phyloP scores from a whole-genome alignment of 140 eudicot genomes.

The Ambrosia hybrid region DNA sequence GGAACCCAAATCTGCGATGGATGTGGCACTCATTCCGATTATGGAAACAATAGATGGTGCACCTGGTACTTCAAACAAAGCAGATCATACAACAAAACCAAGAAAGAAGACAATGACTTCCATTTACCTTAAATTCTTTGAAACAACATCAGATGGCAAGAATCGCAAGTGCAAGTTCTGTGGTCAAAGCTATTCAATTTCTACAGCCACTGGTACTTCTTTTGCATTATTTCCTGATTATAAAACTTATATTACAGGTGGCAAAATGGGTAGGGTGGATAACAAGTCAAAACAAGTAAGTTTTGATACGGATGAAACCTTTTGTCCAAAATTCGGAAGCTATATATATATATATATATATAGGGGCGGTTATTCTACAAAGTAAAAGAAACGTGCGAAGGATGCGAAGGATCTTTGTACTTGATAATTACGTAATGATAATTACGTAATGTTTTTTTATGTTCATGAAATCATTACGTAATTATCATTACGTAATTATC shows the following conservation, averaged over 20 bases:
- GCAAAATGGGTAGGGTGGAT: background rate
- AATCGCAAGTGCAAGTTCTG: constrained; percentile 91
- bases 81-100: constrained; percentile 57
- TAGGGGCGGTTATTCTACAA: too few relatives aligned
- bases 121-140: constrained; percentile 80
- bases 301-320: background rate
- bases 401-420: too few relatives aligned
- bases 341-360: background rate
- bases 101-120: constrained; percentile 96
- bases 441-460: too few relatives aligned
- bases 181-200: constrained; percentile 95
- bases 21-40: constrained; percentile 57
- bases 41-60: constrained; percentile 59
- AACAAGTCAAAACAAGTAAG: background rate
- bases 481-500: too few relatives aligned
- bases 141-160: constrained; percentile 86
- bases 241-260: constrained; percentile 2
- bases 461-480: too few relatives aligned
- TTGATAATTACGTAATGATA: too few relatives aligned
- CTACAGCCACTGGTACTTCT: constrained; percentile 90
- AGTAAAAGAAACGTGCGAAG: too few relatives aligned
- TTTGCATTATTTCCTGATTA: constrained; percentile 10
- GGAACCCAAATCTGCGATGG: constrained; percentile 77
- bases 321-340: background rate
- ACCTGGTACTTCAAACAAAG: constrained; percentile 66